These are phyloP conservation scores for Hirsutella thompsonii DNA, from an alignment of 2,329 filamentous ascomycete genomes.

Conservation along the genomic window DNA sequence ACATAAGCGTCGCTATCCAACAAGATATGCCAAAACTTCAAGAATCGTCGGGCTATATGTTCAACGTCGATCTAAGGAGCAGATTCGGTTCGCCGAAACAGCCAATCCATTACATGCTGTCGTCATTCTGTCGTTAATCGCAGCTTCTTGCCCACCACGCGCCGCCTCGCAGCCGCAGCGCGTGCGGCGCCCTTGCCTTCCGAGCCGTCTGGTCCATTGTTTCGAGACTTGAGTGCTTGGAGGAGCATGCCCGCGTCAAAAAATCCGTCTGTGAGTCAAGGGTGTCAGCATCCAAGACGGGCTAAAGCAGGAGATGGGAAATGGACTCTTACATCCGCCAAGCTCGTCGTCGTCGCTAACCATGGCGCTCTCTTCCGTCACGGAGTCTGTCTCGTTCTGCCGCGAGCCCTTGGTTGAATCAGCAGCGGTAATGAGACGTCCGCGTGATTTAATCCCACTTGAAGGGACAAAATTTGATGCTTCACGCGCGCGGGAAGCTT, in stretches of 20 bases:
- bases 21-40: too few relatives aligned
- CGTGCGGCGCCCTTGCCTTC: constrained; percentile 20
- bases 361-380: constrained; percentile 55
- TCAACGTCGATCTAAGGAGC: too few relatives aligned
- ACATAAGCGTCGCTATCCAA: too few relatives aligned
- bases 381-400: constrained; percentile 40
- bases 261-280: constrained; percentile 63
- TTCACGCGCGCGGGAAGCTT: constrained; percentile 39
- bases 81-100: too few relatives aligned
- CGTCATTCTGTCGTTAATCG: constrained; percentile 19
- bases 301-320: neutral
- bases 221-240: constrained; percentile 68
- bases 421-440: constrained; percentile 54
- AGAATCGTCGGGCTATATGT: too few relatives aligned
- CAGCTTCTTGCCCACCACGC: constrained; percentile 65
- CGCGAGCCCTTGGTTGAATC: constrained; percentile 29
- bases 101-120: neutral
- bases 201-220: constrained; percentile 38
- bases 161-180: constrained; percentile 23
- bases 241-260: constrained; percentile 94
- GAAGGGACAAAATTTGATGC: constrained; percentile 24
- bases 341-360: constrained; percentile 79
- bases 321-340: constrained; percentile 67
- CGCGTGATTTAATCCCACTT: constrained; percentile 54
- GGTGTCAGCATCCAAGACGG: neutral